Percentiles rank a stretch among this genome's conserved stretches.
phyloP scores from a whole-genome alignment of 2,329 filamentous ascomycete species.

The Exophiala viscosa region DNA sequence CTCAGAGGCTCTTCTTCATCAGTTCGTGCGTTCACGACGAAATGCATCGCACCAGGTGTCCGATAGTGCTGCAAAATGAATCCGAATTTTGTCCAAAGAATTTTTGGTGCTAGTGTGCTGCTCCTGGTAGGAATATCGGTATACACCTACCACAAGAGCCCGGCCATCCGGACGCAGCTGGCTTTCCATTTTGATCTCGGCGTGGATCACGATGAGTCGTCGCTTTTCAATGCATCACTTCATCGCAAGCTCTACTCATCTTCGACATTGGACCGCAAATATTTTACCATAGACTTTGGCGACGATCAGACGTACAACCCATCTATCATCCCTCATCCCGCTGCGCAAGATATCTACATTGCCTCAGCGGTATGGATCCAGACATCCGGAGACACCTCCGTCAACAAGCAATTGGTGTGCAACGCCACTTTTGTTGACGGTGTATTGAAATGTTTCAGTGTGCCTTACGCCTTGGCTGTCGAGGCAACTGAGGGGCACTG shows the following conservation, averaged over 20 bases:
- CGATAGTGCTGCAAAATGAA: too few relatives aligned
- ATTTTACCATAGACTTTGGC: conserved; percentile 51
- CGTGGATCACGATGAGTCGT: neutral
- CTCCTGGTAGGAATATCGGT: too few relatives aligned
- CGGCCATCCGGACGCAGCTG: too few relatives aligned
- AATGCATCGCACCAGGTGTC: too few relatives aligned
- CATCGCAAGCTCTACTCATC: conserved; percentile 43
- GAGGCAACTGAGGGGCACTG: conserved; percentile 47
- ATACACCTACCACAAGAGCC: too few relatives aligned
- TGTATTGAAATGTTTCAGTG: conserved; percentile 7
- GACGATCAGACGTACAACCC: conserved; percentile 48
- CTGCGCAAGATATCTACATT: conserved; percentile 46
- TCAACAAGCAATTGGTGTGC: conserved; percentile 49
- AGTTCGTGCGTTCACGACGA: too few relatives aligned
- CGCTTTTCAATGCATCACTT: neutral
- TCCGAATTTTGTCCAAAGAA: too few relatives aligned
- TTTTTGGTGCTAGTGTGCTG: too few relatives aligned
- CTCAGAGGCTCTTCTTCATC: too few relatives aligned
- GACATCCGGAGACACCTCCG: conserved; percentile 27
- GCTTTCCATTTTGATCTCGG: too few relatives aligned
- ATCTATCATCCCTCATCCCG: conserved; percentile 56
- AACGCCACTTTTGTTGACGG: conserved; percentile 43
- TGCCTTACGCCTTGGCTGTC: conserved; percentile 31
- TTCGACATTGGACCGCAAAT: conserved; percentile 45
- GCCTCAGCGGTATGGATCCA: conserved; percentile 48